phyloP scores from a whole-genome alignment of 352 stramenopile species.

The Paralagenidium karlingii region DNA sequence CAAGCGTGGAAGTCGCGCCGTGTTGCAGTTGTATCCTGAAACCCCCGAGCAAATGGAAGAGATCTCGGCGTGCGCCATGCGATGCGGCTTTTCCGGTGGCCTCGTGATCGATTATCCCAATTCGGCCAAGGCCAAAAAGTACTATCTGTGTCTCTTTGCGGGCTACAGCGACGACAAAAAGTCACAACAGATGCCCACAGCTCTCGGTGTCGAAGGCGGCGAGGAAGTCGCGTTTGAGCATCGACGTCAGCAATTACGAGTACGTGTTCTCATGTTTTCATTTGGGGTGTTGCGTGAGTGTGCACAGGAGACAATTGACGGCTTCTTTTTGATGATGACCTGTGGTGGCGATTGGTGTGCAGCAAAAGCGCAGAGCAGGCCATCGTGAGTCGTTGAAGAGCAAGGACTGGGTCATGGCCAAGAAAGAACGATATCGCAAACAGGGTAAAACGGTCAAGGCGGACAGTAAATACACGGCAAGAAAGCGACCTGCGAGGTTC shows the following conservation, averaged over 20 bases:
- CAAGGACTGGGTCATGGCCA: slow-evolving; percentile 95
- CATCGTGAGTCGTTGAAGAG: slow-evolving; percentile 42
- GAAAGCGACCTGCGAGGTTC: slow-evolving; percentile 92
- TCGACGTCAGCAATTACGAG: slow-evolving; percentile 29
- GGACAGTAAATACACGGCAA: slow-evolving; percentile 98
- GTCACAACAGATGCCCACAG: slow-evolving; percentile 77
- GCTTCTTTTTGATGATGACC: no score
- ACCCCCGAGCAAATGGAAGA: slow-evolving; percentile 94
- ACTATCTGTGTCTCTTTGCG: slow-evolving; percentile 98
- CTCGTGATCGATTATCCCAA: slow-evolving; percentile 99
- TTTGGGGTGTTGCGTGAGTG: slow-evolving; percentile 4
- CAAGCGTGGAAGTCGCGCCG: slow-evolving; percentile 83
- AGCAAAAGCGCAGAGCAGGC: slow-evolving; percentile 45
- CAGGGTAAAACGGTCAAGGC: slow-evolving; percentile 95
- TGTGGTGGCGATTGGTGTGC: no score
- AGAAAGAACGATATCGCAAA: slow-evolving; percentile 96
- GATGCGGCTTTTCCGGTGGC: slow-evolving; percentile 88
- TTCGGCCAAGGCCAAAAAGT: slow-evolving; percentile 99
- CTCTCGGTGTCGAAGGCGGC: slow-evolving; percentile 43
- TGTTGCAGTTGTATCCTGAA: slow-evolving; percentile 99
- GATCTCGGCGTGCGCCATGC: slow-evolving; percentile 83
- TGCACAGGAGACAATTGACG: no score
- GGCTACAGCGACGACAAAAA: slow-evolving; percentile 71
- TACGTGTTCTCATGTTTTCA: slow-evolving; percentile 10
- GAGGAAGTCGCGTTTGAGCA: slow-evolving; percentile 52